phyloP scores from a whole-genome alignment of 106 monocot species.

The Apostasia shenzhenica region DNA sequence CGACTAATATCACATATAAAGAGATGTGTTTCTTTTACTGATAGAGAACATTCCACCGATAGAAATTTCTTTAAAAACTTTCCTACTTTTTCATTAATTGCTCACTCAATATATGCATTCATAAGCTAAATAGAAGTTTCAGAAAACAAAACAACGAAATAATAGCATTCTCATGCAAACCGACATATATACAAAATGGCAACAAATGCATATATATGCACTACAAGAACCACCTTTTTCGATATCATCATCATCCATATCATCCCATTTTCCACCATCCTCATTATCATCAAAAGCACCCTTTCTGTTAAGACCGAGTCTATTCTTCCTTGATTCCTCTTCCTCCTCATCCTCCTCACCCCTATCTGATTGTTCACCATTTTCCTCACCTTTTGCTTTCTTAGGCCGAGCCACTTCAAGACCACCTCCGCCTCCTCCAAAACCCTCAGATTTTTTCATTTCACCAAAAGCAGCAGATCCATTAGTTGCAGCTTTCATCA shows the following conservation, averaged over 20 bases:
- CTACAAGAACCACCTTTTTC: conserved; percentile 62
- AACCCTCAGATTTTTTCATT: conserved; percentile 34
- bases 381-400: conserved; percentile 70
- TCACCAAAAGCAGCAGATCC: conserved; percentile 96
- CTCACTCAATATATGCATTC: too few species aligned
- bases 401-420: conserved; percentile 40
- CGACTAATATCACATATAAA: too few species aligned
- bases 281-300: conserved; percentile 82
- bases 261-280: conserved; percentile 54
- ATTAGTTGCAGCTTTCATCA: conserved; percentile 98
- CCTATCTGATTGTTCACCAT: conserved; percentile 59
- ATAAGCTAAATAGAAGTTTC: too few species aligned
- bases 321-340: conserved; percentile 61
- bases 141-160: too few species aligned
- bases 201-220: too few species aligned
- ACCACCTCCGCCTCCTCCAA: conserved; percentile 13
- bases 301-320: conserved; percentile 60
- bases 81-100: too few species aligned
- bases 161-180: too few species aligned
- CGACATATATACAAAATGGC: too few species aligned
- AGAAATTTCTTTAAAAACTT: too few species aligned
- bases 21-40: too few species aligned
- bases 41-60: too few species aligned
- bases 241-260: conserved; percentile 93
- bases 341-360: conserved; percentile 75